Evolutionary conservation across 768 basidiomycete species (phyloP), one percentile per base, ranked within the genome.

Genomic region (Hortiboletus campestris): DNA sequence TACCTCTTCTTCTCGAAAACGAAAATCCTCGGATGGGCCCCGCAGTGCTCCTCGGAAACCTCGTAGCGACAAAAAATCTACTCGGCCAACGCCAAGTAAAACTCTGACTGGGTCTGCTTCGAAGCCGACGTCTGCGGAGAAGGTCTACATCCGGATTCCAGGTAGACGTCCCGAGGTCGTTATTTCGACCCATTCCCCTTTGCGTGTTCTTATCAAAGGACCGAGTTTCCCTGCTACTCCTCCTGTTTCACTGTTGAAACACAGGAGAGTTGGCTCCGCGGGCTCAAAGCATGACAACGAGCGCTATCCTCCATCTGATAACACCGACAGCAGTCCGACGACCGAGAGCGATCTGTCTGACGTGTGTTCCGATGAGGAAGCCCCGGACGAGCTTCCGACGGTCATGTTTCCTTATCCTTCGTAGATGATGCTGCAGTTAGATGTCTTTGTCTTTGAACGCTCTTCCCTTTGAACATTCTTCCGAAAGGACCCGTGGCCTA

Each of bases 21-120:
- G 49, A 55, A 72, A 63, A 57, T 22, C 64, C 62, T 70, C 64
- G 59, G 62, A 61, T 20, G 64, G 49, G n/a, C 10, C 58, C 1
- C 39, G 51, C 12, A 61, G 56, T 49, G 43, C 50, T 63, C 67
- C 69, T 71, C 69, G 71, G 68, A 72, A 69, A 61, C 58, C 69
- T 60, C 71, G 69, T 53, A 58, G 59, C 39, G 47, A 50, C 40
- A 60, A 58, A 46, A 63, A 59, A 43, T 39, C 53, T 14, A 25
- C 45, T 35, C 60, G 38, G n/a, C 25, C 45, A 40, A 57, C 57
- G 56, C 58, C 63, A 53, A 64, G 50, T 28, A 64, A 64, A 53
- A 46, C 53, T 4, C n/a, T 32, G 19, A 20, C 48, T 16, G 48
- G 56, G 39, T 44, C 67, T 43, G 32, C 55, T 62, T 64, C 62